phyloP scores from a whole-genome alignment of 306 rosid genomes.

The Fragaria nilgerrensis region DNA sequence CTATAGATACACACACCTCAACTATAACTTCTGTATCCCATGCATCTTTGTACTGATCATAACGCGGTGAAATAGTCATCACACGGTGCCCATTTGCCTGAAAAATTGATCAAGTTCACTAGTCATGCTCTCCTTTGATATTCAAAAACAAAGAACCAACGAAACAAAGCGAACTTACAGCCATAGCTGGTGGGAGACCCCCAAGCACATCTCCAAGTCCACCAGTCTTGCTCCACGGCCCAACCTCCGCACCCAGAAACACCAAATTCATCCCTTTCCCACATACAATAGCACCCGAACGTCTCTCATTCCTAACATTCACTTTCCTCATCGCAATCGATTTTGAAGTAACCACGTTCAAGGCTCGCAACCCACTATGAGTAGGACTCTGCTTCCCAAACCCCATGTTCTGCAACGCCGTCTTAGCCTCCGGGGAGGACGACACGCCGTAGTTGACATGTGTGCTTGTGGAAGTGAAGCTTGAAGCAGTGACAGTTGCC shows the following conservation, averaged over 20 bases:
- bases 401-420: constrained; percentile 21
- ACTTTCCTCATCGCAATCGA: constrained; percentile 21
- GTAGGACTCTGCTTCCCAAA: constrained; percentile 31
- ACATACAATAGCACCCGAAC: constrained; percentile 37
- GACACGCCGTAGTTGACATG: constrained; percentile 21
- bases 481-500: constrained; percentile 58
- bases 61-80: constrained; percentile 66
- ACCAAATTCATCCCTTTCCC: constrained; percentile 41
- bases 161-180: constrained; percentile 42
- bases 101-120: neutral
- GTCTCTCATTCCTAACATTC: constrained; percentile 23
- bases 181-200: constrained; percentile 78
- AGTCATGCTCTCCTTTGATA: neutral
- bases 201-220: constrained; percentile 92
- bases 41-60: constrained; percentile 86
- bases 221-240: constrained; percentile 83
- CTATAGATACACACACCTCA: constrained; percentile 40
- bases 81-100: constrained; percentile 79
- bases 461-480: constrained; percentile 38
- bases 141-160: neutral
- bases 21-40: constrained; percentile 59
- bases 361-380: constrained; percentile 51
- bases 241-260: constrained; percentile 63
- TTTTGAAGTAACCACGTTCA: constrained; percentile 34
- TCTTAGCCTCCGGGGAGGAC: constrained; percentile 34